Base-by-base conservation (phyloP, 495 filamentous ascomycete genomes). In the Cercophora scortea region DNA sequence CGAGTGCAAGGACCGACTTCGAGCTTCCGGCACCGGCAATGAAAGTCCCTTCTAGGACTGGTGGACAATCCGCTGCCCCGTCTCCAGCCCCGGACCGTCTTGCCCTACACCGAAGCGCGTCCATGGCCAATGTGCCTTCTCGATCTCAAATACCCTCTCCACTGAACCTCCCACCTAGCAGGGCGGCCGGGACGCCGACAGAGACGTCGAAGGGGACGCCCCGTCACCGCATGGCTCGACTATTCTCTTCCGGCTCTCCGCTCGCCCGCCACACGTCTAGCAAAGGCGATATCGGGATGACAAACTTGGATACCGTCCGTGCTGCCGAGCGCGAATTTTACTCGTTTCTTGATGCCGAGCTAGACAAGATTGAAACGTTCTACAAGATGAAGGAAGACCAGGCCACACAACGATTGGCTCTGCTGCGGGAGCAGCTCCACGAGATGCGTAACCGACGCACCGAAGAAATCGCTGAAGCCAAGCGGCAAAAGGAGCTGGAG, bases 341-440 rank as follows among this genome's bases (percentile, higher is more conserved):
- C 58, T 66, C 62, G 0, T 95, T 88, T 59, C 68, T 96, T 42
- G 88, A 95, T 60, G 68, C 63, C 17, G 85, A 96, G 63, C 68
- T 96, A n/a, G 68, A 80, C 38, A 96, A 95, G 67, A 86, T 95
- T 39, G 89, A 95, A 59, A 65, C 74, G 0, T 96, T 95, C 64
- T 95, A 96, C 71, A 81, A 78, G 56, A 68, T 73, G 61, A 95
- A 92, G 60, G 90, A 95, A 62, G 75, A 85, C 16, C 87, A 94
- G 61, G 87, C 90, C 4, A 80, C 79, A 3, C 71, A 83, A 38
- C 79, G 90, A 10, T 69, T 95, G n/a, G 63, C 71, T 7, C 67
- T 83, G 12, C 76, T 96, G 32, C 78, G 86, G 33, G 82, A 87
- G 25, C 90, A 96, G 63, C 71, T 96, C 41, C 90, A 92, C 59